Percentiles rank a stretch among this genome's conserved stretches.
phyloP scores from a whole-genome alignment of 164 flowering plant species.

The Vitis riparia region DNA sequence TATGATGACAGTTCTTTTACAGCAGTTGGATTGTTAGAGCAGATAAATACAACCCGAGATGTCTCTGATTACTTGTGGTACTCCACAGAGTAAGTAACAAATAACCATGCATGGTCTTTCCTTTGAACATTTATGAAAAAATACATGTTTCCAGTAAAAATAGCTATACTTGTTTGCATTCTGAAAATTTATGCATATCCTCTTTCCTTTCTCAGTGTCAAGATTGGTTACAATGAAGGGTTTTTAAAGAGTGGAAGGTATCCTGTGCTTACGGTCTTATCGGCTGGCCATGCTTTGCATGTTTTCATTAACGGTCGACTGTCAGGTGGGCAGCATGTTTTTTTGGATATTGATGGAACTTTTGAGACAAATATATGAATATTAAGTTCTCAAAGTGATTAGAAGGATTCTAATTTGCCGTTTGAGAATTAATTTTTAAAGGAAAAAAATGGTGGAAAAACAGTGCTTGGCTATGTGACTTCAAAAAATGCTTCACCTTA shows the following conservation, averaged over 20 bases:
- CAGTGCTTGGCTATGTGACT: too few relatives aligned
- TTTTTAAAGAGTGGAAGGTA: conserved; percentile 53
- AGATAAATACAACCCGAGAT: conserved; percentile 68
- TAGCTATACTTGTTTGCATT: background rate
- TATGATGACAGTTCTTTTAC: conserved; percentile 47
- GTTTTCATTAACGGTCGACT: conserved; percentile 70
- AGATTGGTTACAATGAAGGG: conserved; percentile 48
- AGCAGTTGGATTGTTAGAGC: conserved; percentile 58
- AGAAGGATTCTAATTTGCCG: too few relatives aligned
- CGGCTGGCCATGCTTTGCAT: conserved; percentile 79
- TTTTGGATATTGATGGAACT: background rate
- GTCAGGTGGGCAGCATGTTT: conserved; percentile 36
- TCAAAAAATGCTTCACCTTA: too few relatives aligned
- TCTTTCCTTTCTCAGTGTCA: conserved; percentile 40
- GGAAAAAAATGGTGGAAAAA: too few relatives aligned
- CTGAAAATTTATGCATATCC: background rate
- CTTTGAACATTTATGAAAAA: background rate
- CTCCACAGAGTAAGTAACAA: conserved; percentile 54
- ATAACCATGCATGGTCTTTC: background rate
- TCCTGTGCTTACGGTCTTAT: conserved; percentile 55
- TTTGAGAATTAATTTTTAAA: too few relatives aligned
- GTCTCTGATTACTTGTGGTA: conserved; percentile 63
- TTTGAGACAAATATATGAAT: background rate
- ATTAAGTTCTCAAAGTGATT: too few relatives aligned
- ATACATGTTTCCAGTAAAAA: too few relatives aligned